Evolutionary conservation across 441 rosid genomes (phyloP), one percentile per base, ranked within the genome.

Genomic region (Populus tomentosa): DNA sequence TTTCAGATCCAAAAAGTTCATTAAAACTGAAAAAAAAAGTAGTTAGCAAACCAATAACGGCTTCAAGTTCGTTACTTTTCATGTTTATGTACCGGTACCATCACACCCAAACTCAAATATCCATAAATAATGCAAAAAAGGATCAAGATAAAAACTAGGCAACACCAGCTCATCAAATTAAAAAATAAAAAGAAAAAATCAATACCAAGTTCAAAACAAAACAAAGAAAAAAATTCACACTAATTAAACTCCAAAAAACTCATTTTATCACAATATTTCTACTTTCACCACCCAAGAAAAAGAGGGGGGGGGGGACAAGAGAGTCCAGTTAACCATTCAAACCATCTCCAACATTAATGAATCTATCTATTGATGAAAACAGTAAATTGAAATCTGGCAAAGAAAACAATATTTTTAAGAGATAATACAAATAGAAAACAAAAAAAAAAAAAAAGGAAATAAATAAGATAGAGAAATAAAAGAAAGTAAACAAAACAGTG

Each of bases 81-180:
- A 59, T 63, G 35, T 23, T 68, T 21, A 71, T 33, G 14, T 7
- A 20, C 23, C 2, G 62, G 28, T 26, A 74, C 66, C 75, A 76
- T 72, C 42, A 42, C 68, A 50, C 59, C 75, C 67, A 24, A 70
- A 3, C 72, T 40, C 68, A 63, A 21, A 63, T 33, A 14, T 26
- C 24, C 46, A 66, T 6, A 38, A 30, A 11, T 8, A 35, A 20
- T 20, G 8, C 61, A 32, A 2, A 35, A 70, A 71, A 26, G 50
- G 24, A 18, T 33, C 24, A 63, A 62, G 40, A 26, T 18, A 10
- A 32, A 67, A 13, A 35, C 2, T 5, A 71, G 65, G 32, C 21
- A 72, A 75, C n/a, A 61, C 6, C 46, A 77, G 70, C 76, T 79
- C 77, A 72, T 79, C 77, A 72, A 65, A 64, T 53, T n/a, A 72